Evolutionary conservation across 139 green algal species (phyloP), one percentile per base, ranked within the genome.

Genomic region (Ettlia oleoabundans): DNA sequence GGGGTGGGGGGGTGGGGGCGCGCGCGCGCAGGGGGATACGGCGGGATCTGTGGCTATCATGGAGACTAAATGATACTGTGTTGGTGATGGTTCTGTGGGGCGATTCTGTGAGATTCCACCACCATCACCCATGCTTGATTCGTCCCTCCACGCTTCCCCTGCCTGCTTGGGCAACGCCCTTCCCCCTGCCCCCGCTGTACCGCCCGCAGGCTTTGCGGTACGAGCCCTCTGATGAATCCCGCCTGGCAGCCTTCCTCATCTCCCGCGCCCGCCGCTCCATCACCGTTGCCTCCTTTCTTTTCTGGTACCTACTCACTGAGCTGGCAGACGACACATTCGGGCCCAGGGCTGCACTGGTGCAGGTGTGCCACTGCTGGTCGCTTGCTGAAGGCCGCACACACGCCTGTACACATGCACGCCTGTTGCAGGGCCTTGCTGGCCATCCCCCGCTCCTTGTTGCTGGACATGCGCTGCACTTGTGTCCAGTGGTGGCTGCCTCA

Each of bases 151-250:
- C 70, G 28, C n/a, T n/a, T n/a, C n/a, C n/a, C n/a, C n/a, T n/a
- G n/a, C n/a, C n/a, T n/a, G n/a, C n/a, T n/a, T n/a, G n/a, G n/a
- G n/a, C n/a, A n/a, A n/a, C n/a, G n/a, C n/a, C n/a, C n/a, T n/a
- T n/a, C n/a, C 9, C 43, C 33, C 37, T 6, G 2, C 33, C 35
- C 28, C 43, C 32, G 28, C 41, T 70, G 53, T 83, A 90, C 64
- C 6, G n/a, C n/a, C 81, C 89, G 22, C 92, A 97, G 86, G 96
- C 96, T 6, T 88, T 99, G 83, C 92, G 96, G 13, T 98, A 98
- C 84, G 95, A 99, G 89, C 33, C 73, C 22, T 82, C 65, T 4
- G 91, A 96, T 51, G 62, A 88, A 80, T 94, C 86, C 28, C 86
- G 86, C 38, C 90, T 95, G 37, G 78, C 94, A 62, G 40, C 63